These are phyloP conservation scores for Fusarium oxysporum DNA, from an alignment of 2,329 filamentous ascomycete genomes.

Conservation along the genomic window DNA sequence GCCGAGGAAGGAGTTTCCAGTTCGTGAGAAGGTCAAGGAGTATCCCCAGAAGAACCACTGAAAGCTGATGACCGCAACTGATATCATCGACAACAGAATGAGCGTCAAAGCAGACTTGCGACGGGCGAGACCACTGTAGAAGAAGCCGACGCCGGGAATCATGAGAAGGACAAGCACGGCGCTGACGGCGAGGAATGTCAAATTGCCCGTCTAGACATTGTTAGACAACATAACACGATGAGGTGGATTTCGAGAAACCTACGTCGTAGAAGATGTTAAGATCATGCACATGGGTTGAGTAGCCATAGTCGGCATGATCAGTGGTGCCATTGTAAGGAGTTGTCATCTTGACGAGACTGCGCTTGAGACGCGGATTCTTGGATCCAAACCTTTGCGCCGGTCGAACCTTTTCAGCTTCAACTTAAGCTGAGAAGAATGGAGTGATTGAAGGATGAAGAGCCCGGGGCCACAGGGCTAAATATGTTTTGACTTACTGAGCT, in stretches of 20 bases:
- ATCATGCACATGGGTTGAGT: constrained; percentile 68
- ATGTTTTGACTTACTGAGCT: constrained; percentile 26
- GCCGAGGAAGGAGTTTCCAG: constrained; percentile 81
- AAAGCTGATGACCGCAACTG: constrained; percentile 82
- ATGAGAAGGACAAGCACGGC: constrained; percentile 88
- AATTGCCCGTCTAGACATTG: constrained; percentile 74
- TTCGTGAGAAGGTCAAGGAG: constrained; percentile 85
- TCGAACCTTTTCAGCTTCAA: constrained; percentile 19
- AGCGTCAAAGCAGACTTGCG: constrained; percentile 90
- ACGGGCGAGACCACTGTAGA: constrained; percentile 90
- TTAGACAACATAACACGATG: background rate
- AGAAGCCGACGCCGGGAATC: constrained; percentile 94
- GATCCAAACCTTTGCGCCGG: constrained; percentile 14
- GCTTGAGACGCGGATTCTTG: constrained; percentile 22
- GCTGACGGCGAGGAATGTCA: constrained; percentile 82
- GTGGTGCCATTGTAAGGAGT: constrained; percentile 63
- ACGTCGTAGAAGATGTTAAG: constrained; percentile 89
- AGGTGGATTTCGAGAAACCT: constrained; percentile 42
- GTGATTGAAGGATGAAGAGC: constrained; percentile 18
- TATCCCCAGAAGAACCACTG: constrained; percentile 99
- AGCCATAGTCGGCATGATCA: constrained; percentile 62
- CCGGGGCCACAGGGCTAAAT: constrained; percentile 39
- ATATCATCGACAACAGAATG: constrained; percentile 87
- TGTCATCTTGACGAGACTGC: constrained; percentile 43
- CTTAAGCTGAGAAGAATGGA: constrained; percentile 22